Base-by-base conservation (phyloP, 1,139 yeast species). In the Tardiomyces depauwii region DNA sequence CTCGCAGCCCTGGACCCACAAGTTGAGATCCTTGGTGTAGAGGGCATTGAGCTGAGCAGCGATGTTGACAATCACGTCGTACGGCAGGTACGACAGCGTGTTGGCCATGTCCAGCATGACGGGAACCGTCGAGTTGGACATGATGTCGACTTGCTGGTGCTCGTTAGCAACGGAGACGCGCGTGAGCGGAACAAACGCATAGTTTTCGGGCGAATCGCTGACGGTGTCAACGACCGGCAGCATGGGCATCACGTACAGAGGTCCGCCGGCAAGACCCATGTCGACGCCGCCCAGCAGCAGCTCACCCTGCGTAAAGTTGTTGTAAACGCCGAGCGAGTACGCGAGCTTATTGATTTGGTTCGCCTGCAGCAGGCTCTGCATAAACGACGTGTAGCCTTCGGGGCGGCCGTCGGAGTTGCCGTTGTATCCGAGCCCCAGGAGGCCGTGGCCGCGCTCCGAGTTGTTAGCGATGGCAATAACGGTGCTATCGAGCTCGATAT, bases 11-110 rank as follows among this genome's bases (percentile, higher is more conserved):
- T 82, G 84, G 18, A 83, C 60, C 95, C 95, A 85, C 21, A 74
- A 53, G 19, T 67, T 68, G 7, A 71, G 57, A 14, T 73, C 72
- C 2, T 66, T 58, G 7, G 76, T 71, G 60, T 77, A 85, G 51
- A 72, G 74, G 0, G 95, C 95, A 55, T 82, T 81, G 21, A 82
- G 67, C 64, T 85, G 94, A 18, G 82, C 69, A 0, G 94, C 91
- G 40, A 86, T 63, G 54, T 77, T 77, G 44, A 84, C 72, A 43
- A 85, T 67, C 2, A 77, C 60, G 42, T 74, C 71, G 44, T 75
- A 65, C 0, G 95, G 95, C 43, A 85, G 61, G 55, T 70, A 76
- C 27, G 73, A 72, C 57, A 67, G 72, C n/a, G 65, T 53, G 32
- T 73, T 67, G 49, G 86, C 66, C 2, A 85, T 67, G 57, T 84